phyloP scores from a whole-genome alignment of 2,329 filamentous ascomycete species.

The Pyrenophora teres region DNA sequence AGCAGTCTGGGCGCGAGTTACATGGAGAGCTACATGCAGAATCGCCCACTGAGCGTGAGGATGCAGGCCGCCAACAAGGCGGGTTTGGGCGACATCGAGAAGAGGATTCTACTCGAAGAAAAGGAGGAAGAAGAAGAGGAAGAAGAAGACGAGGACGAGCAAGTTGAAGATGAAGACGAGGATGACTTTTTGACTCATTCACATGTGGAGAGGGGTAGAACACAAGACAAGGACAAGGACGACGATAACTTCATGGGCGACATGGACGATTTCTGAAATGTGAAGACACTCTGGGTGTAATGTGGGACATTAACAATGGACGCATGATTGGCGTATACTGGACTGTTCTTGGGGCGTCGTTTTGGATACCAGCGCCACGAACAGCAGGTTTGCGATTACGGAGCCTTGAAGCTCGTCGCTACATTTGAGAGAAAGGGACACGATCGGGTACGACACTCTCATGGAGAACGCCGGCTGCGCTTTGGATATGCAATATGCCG shows the following conservation, averaged over 20 bases:
- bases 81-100: slow-evolving; percentile 31
- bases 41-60: slow-evolving; percentile 42
- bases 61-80: slow-evolving; percentile 42
- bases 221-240: background rate
- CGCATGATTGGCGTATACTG: too few species aligned
- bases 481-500: background rate
- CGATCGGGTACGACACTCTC: too few species aligned
- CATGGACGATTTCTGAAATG: slow-evolving; percentile 41
- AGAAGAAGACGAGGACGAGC: background rate
- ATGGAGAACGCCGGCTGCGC: background rate
- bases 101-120: slow-evolving; percentile 20
- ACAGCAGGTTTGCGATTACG: too few species aligned
- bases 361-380: too few species aligned
- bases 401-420: too few species aligned
- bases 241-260: slow-evolving; percentile 30
- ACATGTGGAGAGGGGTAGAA: background rate
- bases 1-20: slow-evolving; percentile 44
- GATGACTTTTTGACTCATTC: background rate
- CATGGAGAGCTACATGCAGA: slow-evolving; percentile 46
- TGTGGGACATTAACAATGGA: too few species aligned
- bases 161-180: slow-evolving; percentile 18
- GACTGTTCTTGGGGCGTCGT: too few species aligned
- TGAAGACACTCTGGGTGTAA: background rate
- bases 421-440: too few species aligned
- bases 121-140: slow-evolving; percentile 13